Conservation (phyloP, 2,329 filamentous ascomycete species). For the Sphaerostilbella broomeana region DNA sequence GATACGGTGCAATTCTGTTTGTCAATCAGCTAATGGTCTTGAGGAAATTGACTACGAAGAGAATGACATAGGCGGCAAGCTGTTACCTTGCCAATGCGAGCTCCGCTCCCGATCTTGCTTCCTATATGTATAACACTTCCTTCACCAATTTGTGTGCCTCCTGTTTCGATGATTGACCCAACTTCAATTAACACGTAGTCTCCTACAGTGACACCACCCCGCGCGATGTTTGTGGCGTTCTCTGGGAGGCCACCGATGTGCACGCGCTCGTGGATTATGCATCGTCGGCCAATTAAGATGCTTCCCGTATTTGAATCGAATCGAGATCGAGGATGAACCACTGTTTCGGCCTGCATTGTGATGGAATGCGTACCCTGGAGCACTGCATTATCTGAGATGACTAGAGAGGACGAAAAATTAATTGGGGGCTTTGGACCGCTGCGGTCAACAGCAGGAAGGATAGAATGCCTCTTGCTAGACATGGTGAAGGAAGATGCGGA, state of each 20-base stretch:
- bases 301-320: constrained; percentile 74
- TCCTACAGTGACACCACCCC: constrained; percentile 48
- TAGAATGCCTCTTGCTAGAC: constrained; percentile 50
- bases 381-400: constrained; percentile 56
- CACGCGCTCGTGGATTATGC: constrained; percentile 69
- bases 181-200: constrained; percentile 59
- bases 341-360: constrained; percentile 66
- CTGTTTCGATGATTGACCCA: constrained; percentile 53
- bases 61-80: not conserved
- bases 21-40: no score
- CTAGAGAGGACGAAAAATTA: constrained; percentile 53
- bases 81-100: constrained; percentile 54
- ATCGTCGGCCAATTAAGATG: constrained; percentile 73
- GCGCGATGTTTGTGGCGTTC: constrained; percentile 19
- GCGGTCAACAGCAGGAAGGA: constrained; percentile 45
- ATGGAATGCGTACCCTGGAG: constrained; percentile 70
- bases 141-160: constrained; percentile 55
- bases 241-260: constrained; percentile 43
- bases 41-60: no score
- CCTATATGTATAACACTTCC: constrained; percentile 55
- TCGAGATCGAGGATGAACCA: constrained; percentile 80
- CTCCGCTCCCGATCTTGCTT: constrained; percentile 52
- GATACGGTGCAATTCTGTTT: constrained; percentile 63
- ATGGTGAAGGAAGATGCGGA: no score
- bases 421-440: constrained; percentile 55